Base-by-base conservation (phyloP, 106 monocot species). In the Allium cepa region DNA sequence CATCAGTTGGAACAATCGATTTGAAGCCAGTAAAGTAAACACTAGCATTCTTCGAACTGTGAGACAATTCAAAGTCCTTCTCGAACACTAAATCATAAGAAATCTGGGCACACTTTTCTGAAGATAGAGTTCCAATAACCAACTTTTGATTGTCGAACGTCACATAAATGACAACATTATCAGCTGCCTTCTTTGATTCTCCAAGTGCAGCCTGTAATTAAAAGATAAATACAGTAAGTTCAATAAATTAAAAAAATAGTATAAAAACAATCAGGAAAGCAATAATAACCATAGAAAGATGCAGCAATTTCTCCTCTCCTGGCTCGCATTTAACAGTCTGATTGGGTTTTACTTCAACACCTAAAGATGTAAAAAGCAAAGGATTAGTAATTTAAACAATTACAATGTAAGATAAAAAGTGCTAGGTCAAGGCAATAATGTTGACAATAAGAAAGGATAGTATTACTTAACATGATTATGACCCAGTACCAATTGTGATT, bases 51-150 rank as follows among this genome's bases (percentile, higher is more conserved):
- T 88, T 93, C 57, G 88, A 88, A 57, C 50, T 71, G 22, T 92
- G 85, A 9, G 85, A 85, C 49, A 85, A 67, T 59, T 88, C 79
- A 68, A 88, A 85, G 56, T 88, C 85, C 36, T 88, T 88, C 64
- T 93, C 88, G 59, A 93, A 88, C 15, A 93, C 81, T 50, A 93
- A 69, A 70, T 88, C 88, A 75, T 64, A 83, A n/a, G 75, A 69
- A 59, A 81, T 76, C 53, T 88, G 92, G n/a, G 80, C 56, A 56
- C 68, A 85, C 46, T 74, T 79, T 0, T 85, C 83, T 7, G 72
- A 26, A 26, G 85, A 83, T 11, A 93, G 79, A 48, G 80, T 83
- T 53, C 83, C 92, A 56, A 92, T 53, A 47, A 83, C 83, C 28
- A 83, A 36, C 60, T 85, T 85, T 71, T 85, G 72, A 9, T 68